Conservation (phyloP, 495 filamentous ascomycete genomes). For the Achaetomiella virescens region DNA sequence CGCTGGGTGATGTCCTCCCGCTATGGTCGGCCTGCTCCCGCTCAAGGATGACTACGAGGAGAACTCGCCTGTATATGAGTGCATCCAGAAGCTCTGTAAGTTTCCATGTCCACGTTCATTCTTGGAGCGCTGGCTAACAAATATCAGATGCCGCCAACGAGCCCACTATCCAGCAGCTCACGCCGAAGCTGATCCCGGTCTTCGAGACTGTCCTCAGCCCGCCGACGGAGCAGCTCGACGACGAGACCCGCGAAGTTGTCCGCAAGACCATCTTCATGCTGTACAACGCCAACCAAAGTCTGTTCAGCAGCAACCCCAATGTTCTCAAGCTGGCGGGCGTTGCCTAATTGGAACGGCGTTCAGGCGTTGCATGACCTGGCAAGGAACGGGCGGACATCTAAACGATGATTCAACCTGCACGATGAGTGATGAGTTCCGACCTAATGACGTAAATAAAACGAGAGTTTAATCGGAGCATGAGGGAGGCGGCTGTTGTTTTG, state of each 20-base stretch:
- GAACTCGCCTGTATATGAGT: slow-evolving; percentile 85
- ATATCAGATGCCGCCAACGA: slow-evolving; percentile 62
- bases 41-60: slow-evolving; percentile 94
- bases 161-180: slow-evolving; percentile 66
- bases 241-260: slow-evolving; percentile 58
- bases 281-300: slow-evolving; percentile 25
- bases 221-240: slow-evolving; percentile 77
- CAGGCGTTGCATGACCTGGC: slow-evolving; percentile 20
- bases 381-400: slow-evolving; percentile 10
- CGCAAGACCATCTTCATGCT: slow-evolving; percentile 23
- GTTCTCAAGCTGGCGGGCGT: slow-evolving; percentile 30
- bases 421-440: slow-evolving; percentile 22
- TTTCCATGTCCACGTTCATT: slow-evolving; percentile 5
- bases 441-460: slow-evolving; percentile 14
- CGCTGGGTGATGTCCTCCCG: slow-evolving; percentile 71
- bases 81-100: slow-evolving; percentile 82
- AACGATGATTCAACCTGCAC: slow-evolving; percentile 19
- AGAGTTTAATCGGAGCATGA: slow-evolving; percentile 3
- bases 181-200: slow-evolving; percentile 68
- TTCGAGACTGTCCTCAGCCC: slow-evolving; percentile 73
- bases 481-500: background rate
- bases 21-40: slow-evolving; percentile 70
- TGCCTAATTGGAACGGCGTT: slow-evolving; percentile 8
- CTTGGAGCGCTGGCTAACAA: slow-evolving; percentile 13
- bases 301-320: slow-evolving; percentile 28